A percentile compares a stretch with the other conserved stretches of the same genome.
These are phyloP conservation scores for Wickerhamiella nectarea DNA, from an alignment of 805 yeast species.

Conservation along the genomic window DNA sequence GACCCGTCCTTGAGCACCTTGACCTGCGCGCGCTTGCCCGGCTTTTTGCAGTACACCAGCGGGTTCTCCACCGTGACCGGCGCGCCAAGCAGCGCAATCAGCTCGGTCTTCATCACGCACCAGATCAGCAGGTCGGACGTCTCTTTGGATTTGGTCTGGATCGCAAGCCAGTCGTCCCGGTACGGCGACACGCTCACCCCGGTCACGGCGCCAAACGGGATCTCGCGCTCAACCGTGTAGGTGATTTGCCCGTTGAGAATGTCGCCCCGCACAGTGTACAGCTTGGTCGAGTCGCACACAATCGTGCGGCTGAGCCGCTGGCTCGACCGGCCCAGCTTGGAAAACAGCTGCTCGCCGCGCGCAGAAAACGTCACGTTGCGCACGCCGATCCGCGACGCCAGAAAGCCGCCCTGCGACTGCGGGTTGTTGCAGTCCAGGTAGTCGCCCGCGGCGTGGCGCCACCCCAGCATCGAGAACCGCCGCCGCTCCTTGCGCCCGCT, in stretches of 20 bases:
- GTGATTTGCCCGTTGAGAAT: conserved; percentile 47
- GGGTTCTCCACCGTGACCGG: conserved; percentile 55
- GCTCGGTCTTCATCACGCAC: conserved; percentile 77
- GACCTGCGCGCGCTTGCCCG: conserved; percentile 62
- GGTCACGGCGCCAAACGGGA: conserved; percentile 46
- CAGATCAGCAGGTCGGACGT: conserved; percentile 72
- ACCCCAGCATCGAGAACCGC: conserved; percentile 72
- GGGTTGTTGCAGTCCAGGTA: conserved; percentile 71
- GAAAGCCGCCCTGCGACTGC: conserved; percentile 63
- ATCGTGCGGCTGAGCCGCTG: conserved; percentile 60
- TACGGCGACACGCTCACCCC: conserved; percentile 55
- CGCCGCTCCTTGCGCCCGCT: conserved; percentile 79
- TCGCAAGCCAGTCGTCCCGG: conserved; percentile 89
- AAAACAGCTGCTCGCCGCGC: conserved; percentile 64
- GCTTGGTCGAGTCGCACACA: conserved; percentile 45
- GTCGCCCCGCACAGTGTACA: conserved; percentile 62
- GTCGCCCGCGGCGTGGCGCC: conserved; percentile 87
- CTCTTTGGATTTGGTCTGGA: conserved; percentile 35
- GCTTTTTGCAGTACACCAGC: conserved; percentile 77
- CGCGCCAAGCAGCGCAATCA: conserved; percentile 35
- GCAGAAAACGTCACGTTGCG: conserved; percentile 66
- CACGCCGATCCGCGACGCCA: conserved; percentile 56
- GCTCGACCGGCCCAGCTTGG: conserved; percentile 90
- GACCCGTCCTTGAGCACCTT: conserved; percentile 50
- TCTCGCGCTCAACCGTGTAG: conserved; percentile 48